Conservation (phyloP, 345 rosid species). For the Eutrema japonicum region DNA sequence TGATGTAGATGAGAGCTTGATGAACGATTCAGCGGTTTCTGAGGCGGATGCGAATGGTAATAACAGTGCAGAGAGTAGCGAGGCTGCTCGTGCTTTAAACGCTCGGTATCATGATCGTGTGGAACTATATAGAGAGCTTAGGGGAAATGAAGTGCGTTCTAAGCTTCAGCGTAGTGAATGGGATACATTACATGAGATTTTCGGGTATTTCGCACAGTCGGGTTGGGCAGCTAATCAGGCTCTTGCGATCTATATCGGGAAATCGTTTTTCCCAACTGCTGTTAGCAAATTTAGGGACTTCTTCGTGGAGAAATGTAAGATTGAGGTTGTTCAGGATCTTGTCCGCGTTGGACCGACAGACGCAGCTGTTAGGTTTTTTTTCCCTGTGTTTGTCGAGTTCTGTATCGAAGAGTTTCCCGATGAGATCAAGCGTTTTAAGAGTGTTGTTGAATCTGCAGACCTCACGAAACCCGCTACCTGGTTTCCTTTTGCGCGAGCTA, state of each 20-base stretch:
- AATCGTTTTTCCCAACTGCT: slow-evolving; percentile 85
- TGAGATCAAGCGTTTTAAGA: slow-evolving; percentile 66
- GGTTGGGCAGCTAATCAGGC: slow-evolving; percentile 91
- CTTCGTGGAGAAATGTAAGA: slow-evolving; percentile 56
- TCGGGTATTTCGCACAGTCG: slow-evolving; percentile 56
- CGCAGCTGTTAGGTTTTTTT: slow-evolving; percentile 72
- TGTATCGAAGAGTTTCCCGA: slow-evolving; percentile 78
- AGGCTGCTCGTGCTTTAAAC: slow-evolving; percentile 30
- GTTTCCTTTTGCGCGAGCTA: slow-evolving; percentile 93
- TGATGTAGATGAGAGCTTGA: slow-evolving; percentile 24
- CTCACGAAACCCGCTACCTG: slow-evolving; percentile 85
- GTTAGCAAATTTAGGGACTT: slow-evolving; percentile 53
- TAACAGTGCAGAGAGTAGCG: slow-evolving; percentile 34
- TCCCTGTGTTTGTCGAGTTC: slow-evolving; percentile 84
- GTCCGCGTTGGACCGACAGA: slow-evolving; percentile 68
- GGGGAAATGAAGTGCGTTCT: slow-evolving; percentile 43
- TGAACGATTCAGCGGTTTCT: slow-evolving; percentile 14
- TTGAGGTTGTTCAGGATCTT: slow-evolving; percentile 53
- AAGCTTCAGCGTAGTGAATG: slow-evolving; percentile 51
- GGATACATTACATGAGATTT: slow-evolving; percentile 56
- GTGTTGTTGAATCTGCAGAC: slow-evolving; percentile 77
- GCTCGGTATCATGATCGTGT: slow-evolving; percentile 52
- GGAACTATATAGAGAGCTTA: slow-evolving; percentile 62
- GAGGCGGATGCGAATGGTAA: slow-evolving; percentile 29
- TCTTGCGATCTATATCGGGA: slow-evolving; percentile 82